Percentiles rank a stretch among this genome's conserved stretches.
Conservation (phyloP, 306 rosid species). For the Acacia melanoxylon region DNA sequence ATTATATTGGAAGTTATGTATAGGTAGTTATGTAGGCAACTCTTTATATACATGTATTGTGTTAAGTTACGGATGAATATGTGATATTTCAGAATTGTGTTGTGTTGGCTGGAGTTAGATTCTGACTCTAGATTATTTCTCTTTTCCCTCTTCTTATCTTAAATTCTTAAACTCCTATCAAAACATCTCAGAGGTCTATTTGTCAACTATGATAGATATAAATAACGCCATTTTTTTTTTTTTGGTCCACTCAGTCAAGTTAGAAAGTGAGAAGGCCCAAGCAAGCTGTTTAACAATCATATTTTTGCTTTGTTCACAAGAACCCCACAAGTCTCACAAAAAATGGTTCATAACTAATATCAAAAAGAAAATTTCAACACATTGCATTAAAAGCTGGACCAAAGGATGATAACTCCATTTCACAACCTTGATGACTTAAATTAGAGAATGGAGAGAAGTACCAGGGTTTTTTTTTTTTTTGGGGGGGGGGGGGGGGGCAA, state of each 20-base stretch:
- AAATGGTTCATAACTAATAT: background rate
- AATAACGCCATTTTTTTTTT: background rate
- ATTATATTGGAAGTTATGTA: no score
- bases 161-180: no score
- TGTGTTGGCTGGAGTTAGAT: no score
- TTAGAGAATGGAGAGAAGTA: background rate
- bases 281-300: background rate
- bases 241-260: no score
- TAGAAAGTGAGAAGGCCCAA: background rate
- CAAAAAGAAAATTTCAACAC: background rate
- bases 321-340: background rate
- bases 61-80: no score
- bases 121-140: no score
- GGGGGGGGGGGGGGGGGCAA: no score
- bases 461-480: no score
- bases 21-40: no score
- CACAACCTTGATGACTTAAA: background rate
- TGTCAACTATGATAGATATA: background rate
- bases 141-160: no score
- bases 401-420: background rate
- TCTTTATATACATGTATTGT: no score
- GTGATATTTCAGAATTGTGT: no score
- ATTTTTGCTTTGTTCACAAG: background rate
- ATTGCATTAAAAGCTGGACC: background rate
- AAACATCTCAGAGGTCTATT: background rate